phyloP scores from a whole-genome alignment of 2,329 filamentous ascomycete genomes.

The Teratosphaeria destructans region DNA sequence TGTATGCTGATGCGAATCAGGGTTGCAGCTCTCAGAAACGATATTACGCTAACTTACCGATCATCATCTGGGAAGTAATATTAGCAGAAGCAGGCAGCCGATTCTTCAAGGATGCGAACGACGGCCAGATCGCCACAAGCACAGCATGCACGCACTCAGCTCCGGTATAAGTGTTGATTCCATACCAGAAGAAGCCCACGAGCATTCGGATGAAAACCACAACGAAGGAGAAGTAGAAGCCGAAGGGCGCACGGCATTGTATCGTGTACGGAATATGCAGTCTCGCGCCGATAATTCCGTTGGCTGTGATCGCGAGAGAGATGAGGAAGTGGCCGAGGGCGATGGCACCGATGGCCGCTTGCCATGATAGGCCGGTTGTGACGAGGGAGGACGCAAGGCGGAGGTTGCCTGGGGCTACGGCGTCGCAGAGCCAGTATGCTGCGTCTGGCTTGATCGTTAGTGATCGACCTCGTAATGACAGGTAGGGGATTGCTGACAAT shows the following conservation, averaged over 20 bases:
- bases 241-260: constrained; percentile 18
- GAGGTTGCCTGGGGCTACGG: constrained; percentile 11
- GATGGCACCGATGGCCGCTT: constrained; percentile 11
- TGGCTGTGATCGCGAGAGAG: constrained; percentile 9
- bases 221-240: constrained; percentile 17
- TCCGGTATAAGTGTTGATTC: constrained; percentile 22
- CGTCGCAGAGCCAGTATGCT: constrained; percentile 18
- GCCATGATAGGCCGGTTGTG: constrained; percentile 12
- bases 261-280: constrained; percentile 22
- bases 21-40: neutral
- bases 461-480: neutral
- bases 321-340: constrained; percentile 12
- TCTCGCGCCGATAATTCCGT: constrained; percentile 15
- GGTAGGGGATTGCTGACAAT: constrained; percentile 4
- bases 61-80: constrained; percentile 14
- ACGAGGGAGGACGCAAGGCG: constrained; percentile 13
- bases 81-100: constrained; percentile 11
- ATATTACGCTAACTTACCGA: neutral
- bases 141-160: constrained; percentile 20
- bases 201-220: constrained; percentile 23
- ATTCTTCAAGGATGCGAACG: constrained; percentile 10
- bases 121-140: constrained; percentile 17
- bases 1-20: neutral
- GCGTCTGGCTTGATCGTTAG: constrained; percentile 1
- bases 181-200: constrained; percentile 28